These are phyloP conservation scores for Phytophthora sansomeana DNA, from an alignment of 352 stramenopile species.

Conservation along the genomic window DNA sequence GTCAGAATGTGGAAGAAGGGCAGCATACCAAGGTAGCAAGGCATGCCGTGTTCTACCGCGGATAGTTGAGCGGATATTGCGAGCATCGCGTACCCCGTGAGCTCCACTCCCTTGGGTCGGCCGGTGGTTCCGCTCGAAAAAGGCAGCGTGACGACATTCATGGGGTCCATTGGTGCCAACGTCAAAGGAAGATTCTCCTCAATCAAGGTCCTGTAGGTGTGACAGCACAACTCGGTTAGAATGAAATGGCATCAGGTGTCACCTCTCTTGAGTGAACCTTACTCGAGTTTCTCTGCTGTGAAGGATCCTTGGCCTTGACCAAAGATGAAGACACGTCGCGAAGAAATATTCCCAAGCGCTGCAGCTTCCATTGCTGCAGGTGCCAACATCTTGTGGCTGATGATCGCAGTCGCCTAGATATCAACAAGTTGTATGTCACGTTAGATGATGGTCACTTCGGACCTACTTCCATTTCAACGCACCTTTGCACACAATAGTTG, in stretches of 20 bases:
- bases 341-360: conserved; percentile 9
- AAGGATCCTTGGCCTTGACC: conserved; percentile 12
- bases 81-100: no score
- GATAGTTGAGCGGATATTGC: not conserved
- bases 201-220: not conserved
- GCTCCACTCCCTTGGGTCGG: no score
- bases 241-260: not conserved
- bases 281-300: conserved; percentile 15
- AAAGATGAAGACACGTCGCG: conserved; percentile 26
- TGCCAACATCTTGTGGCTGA: conserved; percentile 21
- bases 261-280: not conserved
- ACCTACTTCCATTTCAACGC: not conserved
- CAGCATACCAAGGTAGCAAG: conserved; percentile 84
- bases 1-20: conserved; percentile 98
- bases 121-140: no score
- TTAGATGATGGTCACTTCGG: not conserved
- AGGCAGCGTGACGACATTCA: no score
- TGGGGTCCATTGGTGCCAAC: no score
- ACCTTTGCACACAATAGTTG: no score
- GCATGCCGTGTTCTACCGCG: not conserved
- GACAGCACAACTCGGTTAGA: not conserved
- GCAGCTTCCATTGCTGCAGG: conserved; percentile 19
- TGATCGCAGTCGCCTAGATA: conserved; percentile 21
- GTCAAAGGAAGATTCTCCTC: no score
- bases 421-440: no score